A percentile compares a stretch with the other conserved stretches of the same genome.
Evolutionary conservation across 345 rosid species (phyloP).

Genomic region (Heritiera fomes): DNA sequence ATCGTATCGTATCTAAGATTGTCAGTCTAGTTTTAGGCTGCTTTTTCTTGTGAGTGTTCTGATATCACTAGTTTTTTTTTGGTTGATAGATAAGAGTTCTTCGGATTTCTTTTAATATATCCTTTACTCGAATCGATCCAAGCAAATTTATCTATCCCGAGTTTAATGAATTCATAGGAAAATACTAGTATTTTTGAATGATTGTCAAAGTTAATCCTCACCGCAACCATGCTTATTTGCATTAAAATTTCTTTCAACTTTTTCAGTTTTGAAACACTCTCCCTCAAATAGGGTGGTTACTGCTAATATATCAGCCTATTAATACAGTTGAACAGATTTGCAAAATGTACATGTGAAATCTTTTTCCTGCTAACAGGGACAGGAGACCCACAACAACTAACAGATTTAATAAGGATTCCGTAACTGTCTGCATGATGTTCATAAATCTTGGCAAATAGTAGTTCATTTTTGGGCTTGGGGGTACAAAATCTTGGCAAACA

Average conservation of each 20-base stretch:
- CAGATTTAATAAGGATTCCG: conserved; percentile 15
- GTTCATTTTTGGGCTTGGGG: not conserved
- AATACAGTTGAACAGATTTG: not conserved
- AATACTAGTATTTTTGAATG: not conserved
- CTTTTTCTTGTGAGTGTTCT: not conserved
- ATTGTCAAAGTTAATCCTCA: not conserved
- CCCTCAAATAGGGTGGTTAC: not conserved
- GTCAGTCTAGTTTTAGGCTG: not conserved
- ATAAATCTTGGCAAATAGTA: not conserved
- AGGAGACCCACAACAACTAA: conserved; percentile 12
- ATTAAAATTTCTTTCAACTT: not conserved
- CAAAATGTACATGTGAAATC: conserved; percentile 11
- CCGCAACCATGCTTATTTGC: not conserved
- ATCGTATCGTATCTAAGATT: too few relatives aligned
- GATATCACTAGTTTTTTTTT: not conserved
- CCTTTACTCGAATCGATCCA: too few relatives aligned
- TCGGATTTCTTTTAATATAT: too few relatives aligned
- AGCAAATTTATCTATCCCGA: too few relatives aligned
- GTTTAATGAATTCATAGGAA: too few relatives aligned
- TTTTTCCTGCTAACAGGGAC: not conserved
- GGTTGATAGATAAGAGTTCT: too few relatives aligned
- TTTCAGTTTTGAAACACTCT: conserved; percentile 11
- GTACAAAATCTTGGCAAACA: not conserved
- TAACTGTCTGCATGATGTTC: not conserved
- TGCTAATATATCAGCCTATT: not conserved